Evolutionary conservation across 2,329 filamentous ascomycete genomes (phyloP).

Genomic region (Diaporthe sp.): DNA sequence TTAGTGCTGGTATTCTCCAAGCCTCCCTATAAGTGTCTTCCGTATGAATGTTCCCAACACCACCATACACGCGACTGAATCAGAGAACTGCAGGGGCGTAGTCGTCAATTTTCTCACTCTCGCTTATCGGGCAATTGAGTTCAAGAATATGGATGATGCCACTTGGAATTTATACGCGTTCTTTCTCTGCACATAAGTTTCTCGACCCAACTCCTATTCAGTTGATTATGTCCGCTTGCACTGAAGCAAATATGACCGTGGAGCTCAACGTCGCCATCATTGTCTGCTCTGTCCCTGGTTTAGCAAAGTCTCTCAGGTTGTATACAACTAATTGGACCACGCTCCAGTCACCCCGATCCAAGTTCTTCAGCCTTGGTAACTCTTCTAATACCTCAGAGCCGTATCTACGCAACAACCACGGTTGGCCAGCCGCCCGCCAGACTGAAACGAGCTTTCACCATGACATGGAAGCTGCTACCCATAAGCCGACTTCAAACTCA

Average conservation of each 20-base stretch:
- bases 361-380: not conserved
- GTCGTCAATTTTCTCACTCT: slow-evolving; percentile 34
- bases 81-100: slow-evolving; percentile 21
- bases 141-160: slow-evolving; percentile 21
- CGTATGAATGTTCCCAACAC: not conserved
- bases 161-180: slow-evolving; percentile 31
- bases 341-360: not conserved
- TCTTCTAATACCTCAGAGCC: not conserved
- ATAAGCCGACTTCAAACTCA: not conserved
- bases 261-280: slow-evolving; percentile 38
- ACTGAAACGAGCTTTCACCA: not conserved
- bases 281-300: slow-evolving; percentile 32
- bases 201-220: not conserved
- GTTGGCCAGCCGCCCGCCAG: not conserved
- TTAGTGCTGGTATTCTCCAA: slow-evolving; percentile 34
- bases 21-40: slow-evolving; percentile 29
- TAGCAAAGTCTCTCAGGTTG: not conserved
- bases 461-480: not conserved
- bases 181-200: slow-evolving; percentile 32
- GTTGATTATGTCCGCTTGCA: not conserved
- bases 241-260: slow-evolving; percentile 26
- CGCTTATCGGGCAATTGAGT: slow-evolving; percentile 29
- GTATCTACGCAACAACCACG: not conserved
- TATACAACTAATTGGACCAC: not conserved
- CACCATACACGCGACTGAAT: not conserved